These are phyloP conservation scores for Cenchrus americanus DNA, from an alignment of 176 grass and related monocot genomes.

Conservation along the genomic window DNA sequence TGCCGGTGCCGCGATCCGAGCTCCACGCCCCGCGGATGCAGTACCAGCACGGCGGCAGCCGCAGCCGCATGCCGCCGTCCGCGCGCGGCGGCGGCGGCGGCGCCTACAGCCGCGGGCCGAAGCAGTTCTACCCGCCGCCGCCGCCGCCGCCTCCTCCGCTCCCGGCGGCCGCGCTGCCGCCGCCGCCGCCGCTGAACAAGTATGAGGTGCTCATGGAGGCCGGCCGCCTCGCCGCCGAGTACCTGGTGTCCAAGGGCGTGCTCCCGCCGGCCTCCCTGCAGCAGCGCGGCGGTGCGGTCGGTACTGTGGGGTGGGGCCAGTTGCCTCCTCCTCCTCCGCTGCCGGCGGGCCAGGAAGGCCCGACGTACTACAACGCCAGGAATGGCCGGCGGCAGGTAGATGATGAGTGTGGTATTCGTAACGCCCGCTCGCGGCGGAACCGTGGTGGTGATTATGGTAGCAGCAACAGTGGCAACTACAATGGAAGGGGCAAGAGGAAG, in stretches of 20 bases:
- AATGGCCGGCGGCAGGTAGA: conserved; percentile 53
- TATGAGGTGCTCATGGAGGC: conserved; percentile 87
- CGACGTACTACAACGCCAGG: conserved; percentile 13
- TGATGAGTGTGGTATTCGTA: conserved; percentile 51
- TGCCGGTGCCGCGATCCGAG: conserved; percentile 32
- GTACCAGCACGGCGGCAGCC: conserved; percentile 47
- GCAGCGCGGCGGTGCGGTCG: conserved; percentile 31
- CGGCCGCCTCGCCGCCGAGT: conserved; percentile 89
- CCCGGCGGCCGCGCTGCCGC: neutral
- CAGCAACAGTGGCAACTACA: conserved; percentile 46
- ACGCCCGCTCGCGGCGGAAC: conserved; percentile 29
- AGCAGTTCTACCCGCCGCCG: conserved; percentile 46
- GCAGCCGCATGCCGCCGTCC: conserved; percentile 51
- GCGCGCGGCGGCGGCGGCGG: conserved; percentile 50
- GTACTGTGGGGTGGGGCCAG: conserved; percentile 31
- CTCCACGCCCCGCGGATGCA: conserved; percentile 30
- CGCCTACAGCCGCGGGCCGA: conserved; percentile 34
- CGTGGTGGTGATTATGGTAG: conserved; percentile 29
- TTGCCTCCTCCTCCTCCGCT: conserved; percentile 21
- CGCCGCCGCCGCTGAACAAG: conserved; percentile 40
- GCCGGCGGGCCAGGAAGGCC: conserved; percentile 27
- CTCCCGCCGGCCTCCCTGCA: conserved; percentile 64
- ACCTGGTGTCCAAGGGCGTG: conserved; percentile 79
- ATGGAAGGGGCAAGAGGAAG: conserved; percentile 66
- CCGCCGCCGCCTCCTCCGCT: neutral